Conservation (phyloP, 2,329 filamentous ascomycete species). For the Fusarium secorum region DNA sequence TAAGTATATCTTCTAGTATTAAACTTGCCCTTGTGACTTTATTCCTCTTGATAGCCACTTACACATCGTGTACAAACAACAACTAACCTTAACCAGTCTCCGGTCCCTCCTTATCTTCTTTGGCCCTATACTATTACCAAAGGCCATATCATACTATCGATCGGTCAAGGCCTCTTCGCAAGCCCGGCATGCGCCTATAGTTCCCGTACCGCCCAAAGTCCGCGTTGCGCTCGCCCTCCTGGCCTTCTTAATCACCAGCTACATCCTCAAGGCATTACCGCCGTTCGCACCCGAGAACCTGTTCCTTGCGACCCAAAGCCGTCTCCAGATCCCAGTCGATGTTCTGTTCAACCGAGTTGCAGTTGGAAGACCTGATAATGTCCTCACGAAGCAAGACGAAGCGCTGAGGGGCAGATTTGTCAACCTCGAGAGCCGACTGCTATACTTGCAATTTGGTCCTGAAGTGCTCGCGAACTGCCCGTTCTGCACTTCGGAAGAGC, state of each 20-base stretch:
- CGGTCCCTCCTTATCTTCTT: conserved; percentile 68
- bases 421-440: conserved; percentile 73
- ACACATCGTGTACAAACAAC: conserved; percentile 2
- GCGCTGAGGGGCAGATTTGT: conserved; percentile 73
- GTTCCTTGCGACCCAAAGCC: conserved; percentile 78
- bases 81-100: conserved; percentile 50
- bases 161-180: conserved; percentile 55
- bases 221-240: conserved; percentile 69
- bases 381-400: conserved; percentile 67
- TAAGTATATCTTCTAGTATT: conserved; percentile 18
- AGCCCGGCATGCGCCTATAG: conserved; percentile 57
- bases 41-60: not conserved
- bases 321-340: conserved; percentile 84
- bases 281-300: conserved; percentile 79
- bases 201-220: conserved; percentile 62
- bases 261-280: conserved; percentile 70
- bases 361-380: conserved; percentile 56
- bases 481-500: conserved; percentile 81
- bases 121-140: conserved; percentile 75
- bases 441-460: conserved; percentile 87
- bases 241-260: conserved; percentile 53
- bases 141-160: conserved; percentile 70
- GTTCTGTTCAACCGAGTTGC: conserved; percentile 82
- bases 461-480: conserved; percentile 75
- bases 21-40: not conserved